Conservation (phyloP, 1,284 basidiomycete genomes). For the Coriolopsis trogii region DNA sequence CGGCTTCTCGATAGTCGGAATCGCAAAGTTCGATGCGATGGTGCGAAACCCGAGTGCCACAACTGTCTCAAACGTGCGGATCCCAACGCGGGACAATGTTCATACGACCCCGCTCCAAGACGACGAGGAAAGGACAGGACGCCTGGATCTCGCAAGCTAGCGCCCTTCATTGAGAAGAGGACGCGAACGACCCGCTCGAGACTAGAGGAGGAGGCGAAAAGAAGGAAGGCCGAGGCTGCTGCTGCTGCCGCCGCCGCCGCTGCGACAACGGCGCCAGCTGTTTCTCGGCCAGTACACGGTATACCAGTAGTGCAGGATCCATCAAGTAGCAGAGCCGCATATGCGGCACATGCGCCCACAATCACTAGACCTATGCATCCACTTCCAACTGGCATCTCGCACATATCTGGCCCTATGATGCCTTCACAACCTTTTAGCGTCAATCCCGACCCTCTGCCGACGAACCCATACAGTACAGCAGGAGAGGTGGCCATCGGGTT, state of each 20-base stretch:
- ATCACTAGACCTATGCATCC: not conserved
- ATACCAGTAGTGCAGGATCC: not conserved
- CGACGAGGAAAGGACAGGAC: conserved; percentile 72
- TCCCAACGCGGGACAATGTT: conserved; percentile 27
- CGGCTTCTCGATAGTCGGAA: conserved; percentile 53
- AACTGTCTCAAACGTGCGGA: conserved; percentile 58
- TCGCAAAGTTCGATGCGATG: conserved; percentile 80
- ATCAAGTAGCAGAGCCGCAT: not conserved
- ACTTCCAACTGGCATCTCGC: not conserved
- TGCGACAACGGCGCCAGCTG: no score
- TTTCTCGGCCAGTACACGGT: no score
- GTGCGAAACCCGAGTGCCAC: conserved; percentile 70
- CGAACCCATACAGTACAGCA: no score
- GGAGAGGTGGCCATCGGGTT: no score
- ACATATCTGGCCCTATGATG: no score
- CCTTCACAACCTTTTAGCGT: no score
- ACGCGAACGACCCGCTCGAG: conserved; percentile 20
- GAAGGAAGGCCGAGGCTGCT: conserved; percentile 7
- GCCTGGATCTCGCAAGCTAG: conserved; percentile 70
- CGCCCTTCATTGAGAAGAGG: conserved; percentile 14
- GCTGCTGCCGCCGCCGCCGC: not conserved
- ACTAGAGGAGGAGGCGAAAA: conserved; percentile 14
- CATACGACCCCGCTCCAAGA: conserved; percentile 71
- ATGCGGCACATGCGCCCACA: not conserved
- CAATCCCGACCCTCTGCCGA: not conserved